Conservation (phyloP, 306 rosid genomes). For the Senna siamea region DNA sequence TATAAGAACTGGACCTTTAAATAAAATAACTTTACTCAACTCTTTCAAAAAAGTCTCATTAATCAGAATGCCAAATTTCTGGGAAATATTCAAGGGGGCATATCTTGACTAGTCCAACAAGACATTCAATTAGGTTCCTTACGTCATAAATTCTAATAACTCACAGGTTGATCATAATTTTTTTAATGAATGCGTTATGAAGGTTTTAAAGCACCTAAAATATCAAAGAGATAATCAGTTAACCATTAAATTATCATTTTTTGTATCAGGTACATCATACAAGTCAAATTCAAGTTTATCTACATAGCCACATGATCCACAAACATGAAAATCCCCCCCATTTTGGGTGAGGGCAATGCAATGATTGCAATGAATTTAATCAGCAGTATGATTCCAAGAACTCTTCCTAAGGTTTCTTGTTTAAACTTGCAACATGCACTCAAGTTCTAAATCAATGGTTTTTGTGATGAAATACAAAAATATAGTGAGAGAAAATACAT, state of each 20-base stretch:
- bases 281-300: constrained; percentile 10
- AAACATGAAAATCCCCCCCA: background rate
- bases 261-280: background rate
- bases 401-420: background rate
- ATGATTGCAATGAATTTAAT: background rate
- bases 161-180: background rate
- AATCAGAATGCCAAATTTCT: background rate
- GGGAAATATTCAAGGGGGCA: background rate
- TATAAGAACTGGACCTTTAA: background rate
- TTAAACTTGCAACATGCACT: background rate
- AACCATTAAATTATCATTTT: background rate
- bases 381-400: background rate
- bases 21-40: background rate
- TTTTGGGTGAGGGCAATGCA: background rate
- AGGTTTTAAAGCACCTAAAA: background rate
- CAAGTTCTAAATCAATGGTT: constrained; percentile 9
- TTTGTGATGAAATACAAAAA: constrained; percentile 20
- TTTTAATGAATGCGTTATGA: background rate
- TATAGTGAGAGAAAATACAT: background rate
- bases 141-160: background rate
- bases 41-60: background rate
- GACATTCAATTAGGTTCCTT: background rate
- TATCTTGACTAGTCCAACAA: background rate
- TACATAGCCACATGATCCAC: constrained; percentile 1
- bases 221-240: background rate